A percentile compares a stretch with the other conserved stretches of the same genome.
Conservation (phyloP, 2,329 filamentous ascomycete species). For the Ambrosiella cleistominuta region DNA sequence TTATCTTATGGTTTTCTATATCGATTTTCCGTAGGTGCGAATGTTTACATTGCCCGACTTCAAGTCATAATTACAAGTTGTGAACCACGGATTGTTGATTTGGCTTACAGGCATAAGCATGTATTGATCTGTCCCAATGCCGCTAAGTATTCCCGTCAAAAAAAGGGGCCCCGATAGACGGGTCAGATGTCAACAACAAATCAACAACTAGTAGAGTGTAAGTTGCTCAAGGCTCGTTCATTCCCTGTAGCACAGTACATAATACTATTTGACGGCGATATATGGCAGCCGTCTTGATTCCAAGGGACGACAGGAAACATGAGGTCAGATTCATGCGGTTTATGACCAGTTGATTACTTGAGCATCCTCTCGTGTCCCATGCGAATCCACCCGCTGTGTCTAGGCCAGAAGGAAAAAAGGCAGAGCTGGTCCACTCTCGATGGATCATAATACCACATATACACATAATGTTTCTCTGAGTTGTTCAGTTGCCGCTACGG, state of each 20-base stretch:
- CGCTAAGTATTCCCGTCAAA: background rate
- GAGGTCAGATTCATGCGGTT: background rate
- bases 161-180: background rate
- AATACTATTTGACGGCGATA: background rate
- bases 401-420: background rate
- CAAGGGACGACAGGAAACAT: background rate
- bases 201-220: background rate
- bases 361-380: background rate
- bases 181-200: background rate
- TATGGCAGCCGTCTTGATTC: background rate
- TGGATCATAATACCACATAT: background rate
- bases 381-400: background rate
- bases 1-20: background rate
- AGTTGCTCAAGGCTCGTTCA: background rate
- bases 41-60: background rate
- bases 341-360: background rate
- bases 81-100: background rate
- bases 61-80: background rate
- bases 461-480: background rate
- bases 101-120: background rate
- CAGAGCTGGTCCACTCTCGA: background rate
- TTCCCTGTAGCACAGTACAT: conserved; percentile 1
- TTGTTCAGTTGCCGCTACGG: background rate
- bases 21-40: background rate
- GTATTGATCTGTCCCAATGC: background rate